A percentile compares a stretch with the other conserved stretches of the same genome.
Conservation (phyloP, 805 yeast genomes). For the Pichia phayaonensis region DNA sequence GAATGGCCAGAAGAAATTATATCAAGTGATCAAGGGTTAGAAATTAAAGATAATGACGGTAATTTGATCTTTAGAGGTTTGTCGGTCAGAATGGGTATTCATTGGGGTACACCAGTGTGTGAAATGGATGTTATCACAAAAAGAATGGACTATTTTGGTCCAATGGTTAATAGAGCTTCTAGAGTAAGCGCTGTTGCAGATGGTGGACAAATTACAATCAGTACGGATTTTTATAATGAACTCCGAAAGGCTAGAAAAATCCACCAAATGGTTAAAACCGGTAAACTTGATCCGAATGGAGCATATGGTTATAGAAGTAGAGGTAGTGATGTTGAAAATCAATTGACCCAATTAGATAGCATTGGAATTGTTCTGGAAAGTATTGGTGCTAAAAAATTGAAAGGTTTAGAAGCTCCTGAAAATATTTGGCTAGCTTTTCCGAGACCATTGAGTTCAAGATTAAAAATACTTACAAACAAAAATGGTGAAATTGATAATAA, state of each 20-base stretch:
- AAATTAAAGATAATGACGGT: slow-evolving; percentile 55
- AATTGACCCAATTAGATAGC: slow-evolving; percentile 54
- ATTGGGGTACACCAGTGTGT: slow-evolving; percentile 97
- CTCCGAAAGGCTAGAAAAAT: slow-evolving; percentile 47
- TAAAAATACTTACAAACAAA: slow-evolving; percentile 30
- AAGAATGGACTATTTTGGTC: slow-evolving; percentile 98
- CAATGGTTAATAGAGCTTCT: slow-evolving; percentile 94
- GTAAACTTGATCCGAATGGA: slow-evolving; percentile 25
- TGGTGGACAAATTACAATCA: slow-evolving; percentile 94
- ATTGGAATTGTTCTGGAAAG: slow-evolving; percentile 62
- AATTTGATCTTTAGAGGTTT: slow-evolving; percentile 73
- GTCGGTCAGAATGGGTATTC: slow-evolving; percentile 96
- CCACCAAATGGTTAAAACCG: slow-evolving; percentile 34
- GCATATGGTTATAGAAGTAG: slow-evolving; percentile 36
- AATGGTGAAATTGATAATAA: slow-evolving; percentile 28
- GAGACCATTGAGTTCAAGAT: slow-evolving; percentile 49
- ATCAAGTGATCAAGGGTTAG: slow-evolving; percentile 76
- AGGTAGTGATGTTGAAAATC: slow-evolving; percentile 46
- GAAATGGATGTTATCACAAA: slow-evolving; percentile 91
- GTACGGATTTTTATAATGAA: slow-evolving; percentile 74
- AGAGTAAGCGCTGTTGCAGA: slow-evolving; percentile 92
- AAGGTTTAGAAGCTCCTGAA: slow-evolving; percentile 93
- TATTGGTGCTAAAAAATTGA: slow-evolving; percentile 81
- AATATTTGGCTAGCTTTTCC: slow-evolving; percentile 76
- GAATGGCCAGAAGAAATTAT: slow-evolving; percentile 96